A percentile compares a stretch with the other conserved stretches of the same genome.
These are phyloP conservation scores for Hemisphaericaspora lyxosophila DNA, from an alignment of 1,139 yeast genomes.

Conservation along the genomic window DNA sequence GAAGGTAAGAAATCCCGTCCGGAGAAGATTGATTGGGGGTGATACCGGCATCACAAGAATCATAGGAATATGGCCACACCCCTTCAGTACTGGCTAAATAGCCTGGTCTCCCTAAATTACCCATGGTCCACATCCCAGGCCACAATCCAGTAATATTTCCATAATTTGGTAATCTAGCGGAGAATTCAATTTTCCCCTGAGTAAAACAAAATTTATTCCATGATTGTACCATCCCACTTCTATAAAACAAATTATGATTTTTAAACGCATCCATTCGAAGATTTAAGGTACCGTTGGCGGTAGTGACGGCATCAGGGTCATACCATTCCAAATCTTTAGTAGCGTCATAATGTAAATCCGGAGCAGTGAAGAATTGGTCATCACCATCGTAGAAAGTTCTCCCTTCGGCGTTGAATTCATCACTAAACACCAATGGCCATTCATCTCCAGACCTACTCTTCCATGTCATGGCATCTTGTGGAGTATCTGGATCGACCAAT, in stretches of 20 bases:
- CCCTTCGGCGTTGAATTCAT: conserved; percentile 81
- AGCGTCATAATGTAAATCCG: conserved; percentile 75
- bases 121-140: conserved; percentile 93
- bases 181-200: conserved; percentile 69
- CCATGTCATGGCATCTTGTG: conserved; percentile 49
- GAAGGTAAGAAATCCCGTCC: conserved; percentile 77
- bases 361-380: conserved; percentile 81
- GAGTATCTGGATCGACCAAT: conserved; percentile 80
- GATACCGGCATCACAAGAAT: conserved; percentile 82
- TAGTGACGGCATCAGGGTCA: conserved; percentile 75
- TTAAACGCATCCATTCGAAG: conserved; percentile 70
- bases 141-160: conserved; percentile 77
- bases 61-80: conserved; percentile 88
- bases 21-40: conserved; percentile 82
- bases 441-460: conserved; percentile 51
- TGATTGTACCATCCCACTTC: conserved; percentile 82
- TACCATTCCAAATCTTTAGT: conserved; percentile 88
- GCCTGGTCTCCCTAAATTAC: conserved; percentile 85
- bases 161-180: conserved; percentile 72
- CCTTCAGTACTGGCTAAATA: conserved; percentile 78
- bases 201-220: conserved; percentile 86
- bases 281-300: conserved; percentile 64
- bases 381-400: conserved; percentile 81
- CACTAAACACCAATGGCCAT: conserved; percentile 76
- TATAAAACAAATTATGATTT: conserved; percentile 69